A percentile compares a stretch with the other conserved stretches of the same genome.
phyloP scores from a whole-genome alignment of 805 yeast genomes.

The Ogataea wickerhamii region DNA sequence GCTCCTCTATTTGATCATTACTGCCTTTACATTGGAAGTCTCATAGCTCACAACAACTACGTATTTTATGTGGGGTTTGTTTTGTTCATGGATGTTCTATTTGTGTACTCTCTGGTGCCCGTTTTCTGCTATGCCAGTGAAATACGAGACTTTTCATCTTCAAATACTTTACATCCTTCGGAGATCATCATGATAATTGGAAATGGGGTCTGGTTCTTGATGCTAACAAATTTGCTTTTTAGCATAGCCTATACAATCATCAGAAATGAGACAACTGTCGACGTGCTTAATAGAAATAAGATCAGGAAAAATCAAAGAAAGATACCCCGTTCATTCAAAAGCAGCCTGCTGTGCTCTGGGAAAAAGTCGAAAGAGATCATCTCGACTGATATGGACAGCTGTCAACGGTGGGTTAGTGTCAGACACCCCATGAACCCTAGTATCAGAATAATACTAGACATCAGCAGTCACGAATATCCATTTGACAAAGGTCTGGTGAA shows the following conservation, averaged over 20 bases:
- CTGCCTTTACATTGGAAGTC: conserved; percentile 73
- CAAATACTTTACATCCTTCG: conserved; percentile 22
- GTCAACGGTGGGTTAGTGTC: conserved; percentile 43
- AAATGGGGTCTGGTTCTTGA: conserved; percentile 42
- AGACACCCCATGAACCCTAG: conserved; percentile 29
- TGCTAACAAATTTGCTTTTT: conserved; percentile 41
- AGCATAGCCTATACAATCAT: conserved; percentile 40
- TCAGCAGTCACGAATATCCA: conserved; percentile 31
- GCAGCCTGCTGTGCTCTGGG: too few relatives aligned
- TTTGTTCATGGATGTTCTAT: conserved; percentile 34
- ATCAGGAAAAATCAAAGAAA: conserved; percentile 6
- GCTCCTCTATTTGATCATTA: conserved; percentile 79
- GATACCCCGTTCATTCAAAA: too few relatives aligned
- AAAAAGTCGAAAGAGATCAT: neutral
- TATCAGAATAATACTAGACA: conserved; percentile 36
- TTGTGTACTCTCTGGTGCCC: conserved; percentile 39
- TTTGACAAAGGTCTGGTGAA: conserved; percentile 36
- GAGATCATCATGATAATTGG: conserved; percentile 37
- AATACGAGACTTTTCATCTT: conserved; percentile 25
- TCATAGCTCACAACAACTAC: conserved; percentile 68
- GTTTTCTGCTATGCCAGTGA: conserved; percentile 32
- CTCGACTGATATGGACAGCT: conserved; percentile 11
- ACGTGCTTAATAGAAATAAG: conserved; percentile 30
- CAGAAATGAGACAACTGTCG: conserved; percentile 53
- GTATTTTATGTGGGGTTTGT: conserved; percentile 54